Evolutionary conservation across 345 rosid genomes (phyloP).

Genomic region (Heritiera fomes): DNA sequence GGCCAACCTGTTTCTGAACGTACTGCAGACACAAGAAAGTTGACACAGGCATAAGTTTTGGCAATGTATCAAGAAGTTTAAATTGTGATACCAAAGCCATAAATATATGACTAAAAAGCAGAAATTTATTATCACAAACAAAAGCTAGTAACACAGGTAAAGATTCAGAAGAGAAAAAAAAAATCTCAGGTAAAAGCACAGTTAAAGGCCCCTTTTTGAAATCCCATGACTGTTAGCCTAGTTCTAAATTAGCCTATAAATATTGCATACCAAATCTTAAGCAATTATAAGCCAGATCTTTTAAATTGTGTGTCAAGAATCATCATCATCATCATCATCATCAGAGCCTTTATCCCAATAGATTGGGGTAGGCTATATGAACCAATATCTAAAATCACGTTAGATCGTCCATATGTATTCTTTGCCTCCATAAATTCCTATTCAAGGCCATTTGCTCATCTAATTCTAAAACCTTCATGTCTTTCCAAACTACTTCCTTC

Average conservation of each 20-base stretch:
- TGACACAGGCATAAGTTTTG: conserved; percentile 6
- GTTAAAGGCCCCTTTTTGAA: conserved; percentile 13
- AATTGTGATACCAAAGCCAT: neutral
- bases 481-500: no score
- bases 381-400: no score
- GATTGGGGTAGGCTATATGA: no score
- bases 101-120: neutral
- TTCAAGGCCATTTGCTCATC: no score
- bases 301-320: neutral
- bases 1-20: conserved; percentile 67
- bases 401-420: no score
- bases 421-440: no score
- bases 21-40: conserved; percentile 48
- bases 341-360: no score
- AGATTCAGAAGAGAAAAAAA: neutral
- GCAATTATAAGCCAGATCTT: neutral
- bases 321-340: no score
- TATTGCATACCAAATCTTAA: neutral
- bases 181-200: neutral
- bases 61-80: neutral
- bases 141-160: neutral
- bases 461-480: no score
- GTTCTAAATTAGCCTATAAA: neutral
- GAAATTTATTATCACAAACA: neutral
- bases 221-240: neutral